Evolutionary conservation across 768 basidiomycete genomes (phyloP).

Genomic region (Suillus hirtellus): DNA sequence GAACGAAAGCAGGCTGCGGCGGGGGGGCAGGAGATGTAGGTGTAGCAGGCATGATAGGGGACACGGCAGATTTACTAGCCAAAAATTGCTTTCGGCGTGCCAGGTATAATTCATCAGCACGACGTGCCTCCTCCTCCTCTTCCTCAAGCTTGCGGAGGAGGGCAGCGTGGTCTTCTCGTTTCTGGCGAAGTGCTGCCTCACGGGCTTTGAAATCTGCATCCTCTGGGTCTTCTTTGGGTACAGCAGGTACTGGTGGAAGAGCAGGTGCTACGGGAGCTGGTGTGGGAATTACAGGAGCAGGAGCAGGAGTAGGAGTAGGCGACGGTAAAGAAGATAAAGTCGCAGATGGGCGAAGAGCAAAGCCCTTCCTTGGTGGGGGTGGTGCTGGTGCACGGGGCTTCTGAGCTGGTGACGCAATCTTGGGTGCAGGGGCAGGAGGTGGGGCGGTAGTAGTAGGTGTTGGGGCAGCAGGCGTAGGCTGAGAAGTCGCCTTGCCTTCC

Average conservation of each 20-base stretch:
- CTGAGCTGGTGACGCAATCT: constrained; percentile 35
- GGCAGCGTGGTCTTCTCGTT: constrained; percentile 69
- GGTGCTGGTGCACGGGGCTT: constrained; percentile 40
- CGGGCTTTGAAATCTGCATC: constrained; percentile 69
- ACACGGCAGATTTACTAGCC: constrained; percentile 39
- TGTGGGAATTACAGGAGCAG: constrained; percentile 16
- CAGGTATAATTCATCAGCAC: constrained; percentile 44
- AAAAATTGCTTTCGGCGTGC: constrained; percentile 35
- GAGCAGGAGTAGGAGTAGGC: constrained; percentile 13
- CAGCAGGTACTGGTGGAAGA: constrained; percentile 29
- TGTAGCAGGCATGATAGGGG: constrained; percentile 27
- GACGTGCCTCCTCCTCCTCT: constrained; percentile 58
- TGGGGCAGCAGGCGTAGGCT: constrained; percentile 38
- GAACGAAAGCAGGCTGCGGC: constrained; percentile 35
- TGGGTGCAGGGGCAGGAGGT: constrained; percentile 39
- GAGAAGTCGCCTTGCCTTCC: constrained; percentile 42
- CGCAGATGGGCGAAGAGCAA: constrained; percentile 15
- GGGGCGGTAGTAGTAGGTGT: constrained; percentile 47
- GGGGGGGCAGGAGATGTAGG: constrained; percentile 38
- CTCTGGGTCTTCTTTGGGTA: constrained; percentile 68
- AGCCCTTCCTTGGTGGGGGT: constrained; percentile 32
- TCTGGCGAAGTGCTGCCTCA: constrained; percentile 71
- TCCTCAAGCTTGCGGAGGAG: constrained; percentile 70
- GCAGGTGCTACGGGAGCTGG: constrained; percentile 28
- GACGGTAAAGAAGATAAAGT: constrained; percentile 27